A percentile compares a stretch with the other conserved stretches of the same genome.
Conservation (phyloP, 495 filamentous ascomycete species). For the Talaromyces borbonicus region DNA sequence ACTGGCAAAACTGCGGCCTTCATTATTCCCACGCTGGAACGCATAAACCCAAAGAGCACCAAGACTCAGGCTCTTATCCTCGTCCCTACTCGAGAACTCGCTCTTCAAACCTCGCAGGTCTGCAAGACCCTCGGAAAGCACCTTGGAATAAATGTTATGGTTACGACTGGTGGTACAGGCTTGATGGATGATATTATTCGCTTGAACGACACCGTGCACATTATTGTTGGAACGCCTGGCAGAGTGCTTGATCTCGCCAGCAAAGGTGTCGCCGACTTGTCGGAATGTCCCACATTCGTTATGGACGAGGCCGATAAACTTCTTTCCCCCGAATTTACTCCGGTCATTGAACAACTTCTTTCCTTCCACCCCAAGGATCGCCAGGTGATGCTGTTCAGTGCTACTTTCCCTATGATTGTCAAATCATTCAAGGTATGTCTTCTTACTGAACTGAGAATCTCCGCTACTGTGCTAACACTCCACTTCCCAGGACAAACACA, state of each 20-base stretch:
- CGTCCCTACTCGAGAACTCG: conserved; percentile 92
- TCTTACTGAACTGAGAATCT: background rate
- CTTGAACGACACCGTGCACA: conserved; percentile 86
- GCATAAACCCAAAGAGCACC: conserved; percentile 88
- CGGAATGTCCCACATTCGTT: conserved; percentile 91
- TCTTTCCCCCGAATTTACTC: conserved; percentile 91
- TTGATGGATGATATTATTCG: conserved; percentile 96
- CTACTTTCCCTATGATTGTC: conserved; percentile 91
- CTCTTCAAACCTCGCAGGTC: conserved; percentile 97
- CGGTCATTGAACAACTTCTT: conserved; percentile 89
- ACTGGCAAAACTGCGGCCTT: conserved; percentile 98
- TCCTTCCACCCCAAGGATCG: conserved; percentile 91
- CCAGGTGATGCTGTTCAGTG: conserved; percentile 98
- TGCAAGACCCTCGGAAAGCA: conserved; percentile 98
- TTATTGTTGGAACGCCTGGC: conserved; percentile 94
- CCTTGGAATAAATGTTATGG: conserved; percentile 96
- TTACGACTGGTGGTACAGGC: conserved; percentile 90
- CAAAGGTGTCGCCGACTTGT: conserved; percentile 92
- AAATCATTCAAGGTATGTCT: conserved; percentile 78
- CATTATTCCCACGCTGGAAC: conserved; percentile 88
- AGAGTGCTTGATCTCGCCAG: conserved; percentile 90
- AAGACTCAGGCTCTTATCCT: conserved; percentile 95
- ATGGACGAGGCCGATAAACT: conserved; percentile 99
- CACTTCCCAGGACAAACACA: conserved; percentile 74
- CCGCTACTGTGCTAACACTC: conserved; percentile 7